Evolutionary conservation across 1,284 basidiomycete species (phyloP), one percentile per base, ranked within the genome.

Genomic region (Cryptococcus sp.): DNA sequence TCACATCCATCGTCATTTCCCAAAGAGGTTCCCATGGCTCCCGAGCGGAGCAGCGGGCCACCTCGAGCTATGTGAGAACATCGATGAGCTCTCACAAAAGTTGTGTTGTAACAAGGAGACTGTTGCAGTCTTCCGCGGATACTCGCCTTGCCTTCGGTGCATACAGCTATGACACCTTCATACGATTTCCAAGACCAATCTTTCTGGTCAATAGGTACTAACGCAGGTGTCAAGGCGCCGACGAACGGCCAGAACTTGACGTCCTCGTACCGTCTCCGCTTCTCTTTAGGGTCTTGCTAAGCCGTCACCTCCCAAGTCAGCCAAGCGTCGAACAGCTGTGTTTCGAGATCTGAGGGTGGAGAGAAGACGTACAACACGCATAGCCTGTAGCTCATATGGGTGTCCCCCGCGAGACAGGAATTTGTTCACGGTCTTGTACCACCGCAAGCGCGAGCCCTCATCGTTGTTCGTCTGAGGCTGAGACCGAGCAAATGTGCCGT

Each of bases 241-340:
- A 59, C 54, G 38, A 53, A 59, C 4, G 61, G 61, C 61, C 61
- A 62, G 50, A 62, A 62, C 46, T 56, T 46, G 17, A 53, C 50
- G 47, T 44, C 56, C 23, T 62, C 53, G 41, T 40, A 58, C 31
- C 54, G 22, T 3, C 35, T 23, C 25, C 22, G 4, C 19, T 23
- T 27, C 10, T 45, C 15, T 23, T 44, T 44, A 16, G 17, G n/a
- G 4, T 45, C 42, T 45, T 17, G 40, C 27, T 22, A 20, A 15
- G n/a, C 15, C 15, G 23, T 51, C 10, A 3, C 23, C 56, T 46
- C 7, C 48, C 22, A 49, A 31, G 19, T 25, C 5, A 17, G 17
- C 48, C 39, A 45, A 15, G 35, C 23, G 27, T 22, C 17, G 38
- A 13, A 10, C 17, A 45, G 13, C 6, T 16, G 8, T 27, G 42